These are phyloP conservation scores for Colletotrichum sansevieriae DNA, from an alignment of 2,329 filamentous ascomycete genomes.

Conservation along the genomic window DNA sequence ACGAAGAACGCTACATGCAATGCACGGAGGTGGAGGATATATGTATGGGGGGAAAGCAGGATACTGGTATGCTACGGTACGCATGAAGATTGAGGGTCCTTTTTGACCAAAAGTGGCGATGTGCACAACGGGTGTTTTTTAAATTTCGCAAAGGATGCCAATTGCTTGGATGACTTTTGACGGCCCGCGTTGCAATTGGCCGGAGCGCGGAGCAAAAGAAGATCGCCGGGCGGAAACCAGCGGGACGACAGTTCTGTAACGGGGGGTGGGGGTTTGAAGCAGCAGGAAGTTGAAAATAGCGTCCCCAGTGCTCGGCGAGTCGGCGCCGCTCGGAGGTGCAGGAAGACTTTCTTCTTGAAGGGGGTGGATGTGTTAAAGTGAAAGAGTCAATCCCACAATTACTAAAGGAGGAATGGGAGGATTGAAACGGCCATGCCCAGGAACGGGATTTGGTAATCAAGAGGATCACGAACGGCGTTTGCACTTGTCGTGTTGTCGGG, in stretches of 20 bases:
- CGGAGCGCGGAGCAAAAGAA: slow-evolving; percentile 4
- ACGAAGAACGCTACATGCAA: slow-evolving; percentile 14
- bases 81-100: no score
- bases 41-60: background rate
- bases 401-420: background rate
- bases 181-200: slow-evolving; percentile 9
- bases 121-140: background rate
- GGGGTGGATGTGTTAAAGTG: background rate
- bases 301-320: slow-evolving; percentile 2
- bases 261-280: background rate
- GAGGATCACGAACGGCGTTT: slow-evolving; percentile 3
- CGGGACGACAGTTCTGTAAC: slow-evolving; percentile 33
- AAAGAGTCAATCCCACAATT: background rate
- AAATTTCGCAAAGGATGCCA: no score
- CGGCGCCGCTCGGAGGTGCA: slow-evolving; percentile 10
- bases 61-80: background rate
- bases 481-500: slow-evolving; percentile 30
- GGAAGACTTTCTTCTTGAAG: background rate
- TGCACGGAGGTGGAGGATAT: slow-evolving; percentile 2
- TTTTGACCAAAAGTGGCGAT: background rate
- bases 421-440: background rate
- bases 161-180: no score
- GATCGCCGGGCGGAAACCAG: slow-evolving; percentile 41
- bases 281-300: background rate
- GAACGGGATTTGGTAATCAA: background rate